Base-by-base conservation (phyloP, 805 yeast species). In the Kazachstania bromeliacearum region DNA sequence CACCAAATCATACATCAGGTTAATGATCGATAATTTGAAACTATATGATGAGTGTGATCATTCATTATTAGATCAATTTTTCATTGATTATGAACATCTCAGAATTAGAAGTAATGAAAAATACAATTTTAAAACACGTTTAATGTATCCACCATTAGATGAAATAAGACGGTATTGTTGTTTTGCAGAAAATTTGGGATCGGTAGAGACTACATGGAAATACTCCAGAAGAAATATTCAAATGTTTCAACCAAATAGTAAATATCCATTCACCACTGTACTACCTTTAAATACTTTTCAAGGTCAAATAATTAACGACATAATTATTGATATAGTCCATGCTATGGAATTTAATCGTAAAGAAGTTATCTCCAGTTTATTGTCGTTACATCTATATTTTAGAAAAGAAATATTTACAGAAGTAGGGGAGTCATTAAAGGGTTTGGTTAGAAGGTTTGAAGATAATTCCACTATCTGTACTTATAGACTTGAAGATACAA, bases 401-500 rank as follows among this genome's bases (percentile, higher is more conserved):
- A 69, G 73, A 43, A 67, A 74, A 8, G 72, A 71, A 27, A 50
- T 68, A 12, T 82, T 83, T 58, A 73, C 85, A 1, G 70, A 72
- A 29, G 74, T 92, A 1, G 94, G 94, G 24, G 72, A 80, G 3
- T 73, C 94, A 0, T 68, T 87, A 40, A 95, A 87, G 46, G 77
- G 75, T 41, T 63, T 89, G 35, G 60, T 63, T 32, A 64, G 61
- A 17, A 60, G 64, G 10, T 59, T 62, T 22, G 57, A 57, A 33
- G 67, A 68, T 31, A 62, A 65, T 42, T 57, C 62, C 14, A 53
- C 57, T 14, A 49, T 47, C 2, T 74, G 94, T 1, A 85, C 95
- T 0, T 85, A 84, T 82, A 92, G 89, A 55, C 73, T 87, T 40
- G 98, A 92, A 59, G 96, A 88, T 55, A 67, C 87, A 28, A 83